Base-by-base conservation (phyloP, 1,284 basidiomycete genomes). In the Mycena sp. region DNA sequence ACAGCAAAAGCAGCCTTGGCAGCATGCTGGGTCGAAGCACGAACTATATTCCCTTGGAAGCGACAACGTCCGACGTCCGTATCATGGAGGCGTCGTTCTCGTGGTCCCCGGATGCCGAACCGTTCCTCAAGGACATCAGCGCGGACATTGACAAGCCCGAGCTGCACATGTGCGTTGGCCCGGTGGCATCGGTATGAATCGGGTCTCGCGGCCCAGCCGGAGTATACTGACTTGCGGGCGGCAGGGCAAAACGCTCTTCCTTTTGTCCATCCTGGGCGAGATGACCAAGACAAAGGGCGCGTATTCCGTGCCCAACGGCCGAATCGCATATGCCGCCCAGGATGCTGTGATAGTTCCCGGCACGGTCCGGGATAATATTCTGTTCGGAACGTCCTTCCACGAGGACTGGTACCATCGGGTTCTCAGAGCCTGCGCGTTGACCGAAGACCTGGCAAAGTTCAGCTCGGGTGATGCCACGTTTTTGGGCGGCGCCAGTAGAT, bases 281-380 rank as follows among this genome's bases (percentile, higher is more conserved):
- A 54, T 57, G 4, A 21, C 28, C 28, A 32, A 58, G 9, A 53
- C 58, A 1, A 17, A 30, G 14, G 67, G 69, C 2, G n/a, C 46
- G 1, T 32, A 37, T 12, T 21, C 11, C 11, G 17, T 19, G 17
- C 54, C 67, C 12, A 16, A 7, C 2, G 25, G 41, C 2, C 53
- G 61, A 1, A 63, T 72, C 19, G 70, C 71, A 0, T 74, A 73
- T 49, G 71, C 71, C 0, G 60, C 71, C 2, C 73, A 74, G 56
- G 73, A 74, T 12, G 67, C 73, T 3, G 69, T 74, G 57, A 67
- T 74, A 16, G 64, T 67, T 43, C 65, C 73, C 0, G 68, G 55
- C 17, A 67, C 70, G 0, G 23, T 73, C 1, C 60, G 70, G 1
- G 71, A 71, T 21, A 73, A 73, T 37, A 70, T 73, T 30, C 21